Conservation (phyloP, 768 basidiomycete species). For the Dentipellis fragilis region DNA sequence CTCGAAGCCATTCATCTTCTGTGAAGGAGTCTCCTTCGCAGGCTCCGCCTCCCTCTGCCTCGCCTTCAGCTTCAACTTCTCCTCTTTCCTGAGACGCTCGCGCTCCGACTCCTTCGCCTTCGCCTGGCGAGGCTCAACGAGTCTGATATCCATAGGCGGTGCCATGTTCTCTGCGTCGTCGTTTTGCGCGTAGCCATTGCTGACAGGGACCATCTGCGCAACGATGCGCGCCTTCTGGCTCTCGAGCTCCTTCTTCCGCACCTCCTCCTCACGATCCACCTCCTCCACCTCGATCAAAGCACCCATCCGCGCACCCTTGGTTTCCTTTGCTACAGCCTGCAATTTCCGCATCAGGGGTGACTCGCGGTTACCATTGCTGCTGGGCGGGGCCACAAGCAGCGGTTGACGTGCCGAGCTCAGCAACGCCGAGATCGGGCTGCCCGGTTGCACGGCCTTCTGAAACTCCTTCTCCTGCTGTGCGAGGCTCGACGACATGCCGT, state of each 20-base stretch:
- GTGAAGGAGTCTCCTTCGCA: conserved; percentile 14
- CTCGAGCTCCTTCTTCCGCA: conserved; percentile 67
- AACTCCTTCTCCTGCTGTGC: conserved; percentile 93
- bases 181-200: conserved; percentile 20
- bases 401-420: conserved; percentile 86
- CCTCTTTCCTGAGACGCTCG: conserved; percentile 4
- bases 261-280: conserved; percentile 29
- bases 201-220: conserved; percentile 78
- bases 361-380: conserved; percentile 27
- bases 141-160: conserved; percentile 9
- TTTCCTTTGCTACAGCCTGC: conserved; percentile 40
- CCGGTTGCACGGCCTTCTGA: conserved; percentile 91
- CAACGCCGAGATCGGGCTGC: conserved; percentile 86
- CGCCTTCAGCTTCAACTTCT: conserved; percentile 13
- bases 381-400: conserved; percentile 47
- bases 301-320: conserved; percentile 38
- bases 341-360: conserved; percentile 42
- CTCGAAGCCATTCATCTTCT: conserved; percentile 53
- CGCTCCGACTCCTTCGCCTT: conserved; percentile 4
- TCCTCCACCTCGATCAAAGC: conserved; percentile 36
- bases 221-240: conserved; percentile 90
- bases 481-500: conserved; percentile 42
- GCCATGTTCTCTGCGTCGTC: conserved; percentile 27
- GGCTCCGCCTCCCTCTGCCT: conserved; percentile 12
- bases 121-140: conserved; percentile 6